Evolutionary conservation across 2,329 filamentous ascomycete species (phyloP).

Genomic region (Nakataea oryzae): DNA sequence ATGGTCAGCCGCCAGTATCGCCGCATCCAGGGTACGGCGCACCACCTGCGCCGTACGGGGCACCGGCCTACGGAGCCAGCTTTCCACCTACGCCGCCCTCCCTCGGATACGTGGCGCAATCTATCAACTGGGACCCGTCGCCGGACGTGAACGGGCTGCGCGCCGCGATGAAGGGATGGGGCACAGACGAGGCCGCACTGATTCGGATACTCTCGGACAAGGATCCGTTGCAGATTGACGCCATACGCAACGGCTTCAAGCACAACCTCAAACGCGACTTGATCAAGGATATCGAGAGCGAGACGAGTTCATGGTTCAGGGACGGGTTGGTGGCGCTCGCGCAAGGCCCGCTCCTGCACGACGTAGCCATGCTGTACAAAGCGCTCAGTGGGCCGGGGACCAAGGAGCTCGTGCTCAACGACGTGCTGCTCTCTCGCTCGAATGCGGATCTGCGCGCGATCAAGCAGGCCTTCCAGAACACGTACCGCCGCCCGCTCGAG

Average conservation of each 20-base stretch:
- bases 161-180: slow-evolving; percentile 82
- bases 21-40: slow-evolving; percentile 18
- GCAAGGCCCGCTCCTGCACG: slow-evolving; percentile 68
- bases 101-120: slow-evolving; percentile 63
- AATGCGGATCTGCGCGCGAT: slow-evolving; percentile 87
- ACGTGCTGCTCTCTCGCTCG: slow-evolving; percentile 69
- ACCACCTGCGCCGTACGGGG: slow-evolving; percentile 15
- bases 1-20: slow-evolving; percentile 17
- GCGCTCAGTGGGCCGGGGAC: slow-evolving; percentile 75
- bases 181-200: slow-evolving; percentile 72
- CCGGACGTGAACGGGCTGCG: slow-evolving; percentile 62
- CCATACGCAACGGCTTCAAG: slow-evolving; percentile 57
- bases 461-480: slow-evolving; percentile 64
- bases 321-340: slow-evolving; percentile 65
- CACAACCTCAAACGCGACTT: slow-evolving; percentile 56
- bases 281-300: slow-evolving; percentile 64
- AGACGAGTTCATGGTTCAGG: slow-evolving; percentile 66
- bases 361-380: slow-evolving; percentile 59
- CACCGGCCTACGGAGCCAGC: slow-evolving; percentile 6
- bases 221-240: slow-evolving; percentile 67
- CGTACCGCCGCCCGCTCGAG: slow-evolving; percentile 57
- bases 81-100: slow-evolving; percentile 54
- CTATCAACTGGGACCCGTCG: slow-evolving; percentile 58
- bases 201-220: slow-evolving; percentile 61
- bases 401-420: slow-evolving; percentile 77